Evolutionary conservation across 176 grass and related monocot genomes (phyloP).

Genomic region (Canna indica): DNA sequence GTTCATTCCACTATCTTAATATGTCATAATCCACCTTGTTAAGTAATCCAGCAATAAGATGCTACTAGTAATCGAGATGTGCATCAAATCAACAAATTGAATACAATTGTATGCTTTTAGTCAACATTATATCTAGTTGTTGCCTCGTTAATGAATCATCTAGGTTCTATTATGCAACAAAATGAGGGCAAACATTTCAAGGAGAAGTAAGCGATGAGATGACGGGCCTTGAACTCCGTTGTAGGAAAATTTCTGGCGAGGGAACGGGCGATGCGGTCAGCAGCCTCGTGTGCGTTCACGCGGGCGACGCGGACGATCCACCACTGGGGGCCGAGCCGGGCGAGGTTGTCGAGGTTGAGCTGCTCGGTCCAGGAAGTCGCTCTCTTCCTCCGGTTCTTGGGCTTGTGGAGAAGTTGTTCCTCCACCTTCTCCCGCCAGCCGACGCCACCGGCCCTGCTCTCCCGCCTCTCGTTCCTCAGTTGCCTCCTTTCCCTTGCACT

Average conservation of each 20-base stretch:
- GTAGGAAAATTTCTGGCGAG: conserved; percentile 36
- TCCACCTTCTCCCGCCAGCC: conserved; percentile 89
- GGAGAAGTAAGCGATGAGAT: not conserved
- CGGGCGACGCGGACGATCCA: conserved; percentile 73
- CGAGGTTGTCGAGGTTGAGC: conserved; percentile 63
- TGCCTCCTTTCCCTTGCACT: conserved; percentile 44
- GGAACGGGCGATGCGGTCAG: conserved; percentile 38
- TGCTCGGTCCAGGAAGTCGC: conserved; percentile 42
- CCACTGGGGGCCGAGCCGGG: conserved; percentile 71
- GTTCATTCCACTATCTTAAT: no score
- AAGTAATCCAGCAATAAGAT: not conserved
- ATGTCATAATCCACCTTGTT: no score
- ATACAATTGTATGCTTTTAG: no score
- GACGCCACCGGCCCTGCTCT: conserved; percentile 28
- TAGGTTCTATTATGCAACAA: not conserved
- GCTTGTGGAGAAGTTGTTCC: conserved; percentile 56
- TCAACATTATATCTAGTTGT: not conserved
- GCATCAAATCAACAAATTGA: no score
- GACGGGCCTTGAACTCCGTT: conserved; percentile 57
- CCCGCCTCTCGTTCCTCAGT: conserved; percentile 51
- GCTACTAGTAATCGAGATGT: not conserved
- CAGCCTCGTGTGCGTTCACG: conserved; percentile 50
- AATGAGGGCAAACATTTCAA: not conserved
- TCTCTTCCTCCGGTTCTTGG: conserved; percentile 34
- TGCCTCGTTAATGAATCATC: not conserved